Conservation (phyloP, 257 asterid species). For the Solanum corneliomulleri region DNA sequence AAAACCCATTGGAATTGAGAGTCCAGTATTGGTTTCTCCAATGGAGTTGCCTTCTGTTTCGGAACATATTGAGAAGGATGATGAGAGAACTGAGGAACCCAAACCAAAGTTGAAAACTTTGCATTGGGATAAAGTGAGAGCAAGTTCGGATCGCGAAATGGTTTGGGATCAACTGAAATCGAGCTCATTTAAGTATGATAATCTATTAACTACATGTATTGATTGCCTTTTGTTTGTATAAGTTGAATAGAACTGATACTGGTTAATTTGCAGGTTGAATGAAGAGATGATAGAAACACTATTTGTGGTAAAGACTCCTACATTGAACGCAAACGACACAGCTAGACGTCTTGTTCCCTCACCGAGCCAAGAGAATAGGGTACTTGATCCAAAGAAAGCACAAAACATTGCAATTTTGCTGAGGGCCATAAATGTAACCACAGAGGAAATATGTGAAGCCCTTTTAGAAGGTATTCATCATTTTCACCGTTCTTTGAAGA, state of each 20-base stretch:
- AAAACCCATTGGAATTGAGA: neutral
- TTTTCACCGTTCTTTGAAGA: neutral
- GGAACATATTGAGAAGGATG: neutral
- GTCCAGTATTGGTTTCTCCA: neutral
- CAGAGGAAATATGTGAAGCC: slow-evolving; percentile 19
- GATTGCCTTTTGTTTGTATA: neutral
- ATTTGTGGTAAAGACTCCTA: slow-evolving; percentile 8
- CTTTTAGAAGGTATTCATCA: slow-evolving; percentile 7
- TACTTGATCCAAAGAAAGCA: slow-evolving; percentile 18
- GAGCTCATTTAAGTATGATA: slow-evolving; percentile 17
- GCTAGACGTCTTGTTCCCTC: neutral
- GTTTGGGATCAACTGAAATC: slow-evolving; percentile 25
- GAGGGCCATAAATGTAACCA: slow-evolving; percentile 15
- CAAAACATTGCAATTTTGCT: slow-evolving; percentile 21
- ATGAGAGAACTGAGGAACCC: neutral
- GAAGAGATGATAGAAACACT: slow-evolving; percentile 21
- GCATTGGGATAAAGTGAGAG: slow-evolving; percentile 25
- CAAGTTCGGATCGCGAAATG: slow-evolving; percentile 17
- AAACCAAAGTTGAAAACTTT: slow-evolving; percentile 19
- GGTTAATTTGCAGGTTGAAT: slow-evolving; percentile 7
- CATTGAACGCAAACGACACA: neutral
- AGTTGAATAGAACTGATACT: neutral
- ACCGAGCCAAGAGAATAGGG: slow-evolving; percentile 6
- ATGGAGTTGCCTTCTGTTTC: neutral
- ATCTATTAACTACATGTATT: neutral